phyloP scores from a whole-genome alignment of 2,329 filamentous ascomycete genomes.

The Alternaria angustiovoidea region DNA sequence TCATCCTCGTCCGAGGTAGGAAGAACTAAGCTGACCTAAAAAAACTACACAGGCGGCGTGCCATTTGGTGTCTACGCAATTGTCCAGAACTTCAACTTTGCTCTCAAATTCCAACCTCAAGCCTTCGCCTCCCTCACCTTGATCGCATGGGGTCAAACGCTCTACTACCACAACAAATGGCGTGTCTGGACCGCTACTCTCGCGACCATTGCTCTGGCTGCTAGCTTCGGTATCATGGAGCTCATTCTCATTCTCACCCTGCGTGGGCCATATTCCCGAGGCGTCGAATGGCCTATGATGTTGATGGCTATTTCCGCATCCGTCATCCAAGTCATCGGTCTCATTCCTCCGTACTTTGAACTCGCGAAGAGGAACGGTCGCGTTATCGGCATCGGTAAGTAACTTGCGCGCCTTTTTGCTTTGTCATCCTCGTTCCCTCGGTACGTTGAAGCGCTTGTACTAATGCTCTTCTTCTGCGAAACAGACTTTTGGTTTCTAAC shows the following conservation, averaged over 20 bases:
- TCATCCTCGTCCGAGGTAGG: not conserved
- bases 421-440: not conserved
- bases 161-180: slow-evolving; percentile 62
- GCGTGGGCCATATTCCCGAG: slow-evolving; percentile 63
- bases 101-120: slow-evolving; percentile 64
- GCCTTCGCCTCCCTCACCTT: slow-evolving; percentile 60
- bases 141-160: slow-evolving; percentile 61
- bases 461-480: slow-evolving; percentile 6
- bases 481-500: slow-evolving; percentile 64
- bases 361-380: slow-evolving; percentile 68
- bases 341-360: slow-evolving; percentile 69
- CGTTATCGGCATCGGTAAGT: slow-evolving; percentile 67
- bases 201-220: slow-evolving; percentile 52
- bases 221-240: slow-evolving; percentile 63
- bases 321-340: slow-evolving; percentile 63
- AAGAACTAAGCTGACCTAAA: not conserved
- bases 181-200: slow-evolving; percentile 56
- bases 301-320: slow-evolving; percentile 67
- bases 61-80: slow-evolving; percentile 63
- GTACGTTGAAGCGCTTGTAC: not conserved
- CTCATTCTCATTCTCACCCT: slow-evolving; percentile 65
- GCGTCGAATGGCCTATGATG: slow-evolving; percentile 63
- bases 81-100: slow-evolving; percentile 64
- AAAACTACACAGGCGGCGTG: slow-evolving; percentile 42
- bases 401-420: not conserved